Base-by-base conservation (phyloP, 129 eudicot genomes). In the Flaveria bidentis region DNA sequence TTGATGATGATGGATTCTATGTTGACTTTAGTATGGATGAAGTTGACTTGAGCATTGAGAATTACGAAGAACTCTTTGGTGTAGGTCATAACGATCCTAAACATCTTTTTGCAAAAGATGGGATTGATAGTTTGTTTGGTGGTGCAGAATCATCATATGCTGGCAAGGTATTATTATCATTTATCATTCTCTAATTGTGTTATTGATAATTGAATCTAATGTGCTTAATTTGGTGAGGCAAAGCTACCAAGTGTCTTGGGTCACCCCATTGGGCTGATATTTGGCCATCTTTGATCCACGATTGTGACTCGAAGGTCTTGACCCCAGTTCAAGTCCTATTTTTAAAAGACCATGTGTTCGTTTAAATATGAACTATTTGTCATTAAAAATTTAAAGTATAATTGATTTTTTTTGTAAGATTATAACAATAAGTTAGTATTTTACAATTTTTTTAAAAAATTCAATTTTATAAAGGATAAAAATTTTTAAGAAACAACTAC, bases 31-130 rank as follows among this genome's bases (percentile, higher is more conserved):
- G 71, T 61, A 76, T 82, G 82, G 84, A 80, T 12, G 90, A 86
- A 71, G 82, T 83, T 51, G 85, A 80, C 62, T 73, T 83, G 69
- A 75, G 85, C 81, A 68, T 84, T 64, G 91, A 87, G 69, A 81
- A 82, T 75, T 84, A 70, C 78, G 88, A 84, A 71, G 91, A 74
- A 41, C 73, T 81, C 20, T 84, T 87, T 76, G 91, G 87, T 26
- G 87, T 75, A 50, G 83, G 84, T 28, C 79, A 66, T 69, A 80
- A 84, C 5, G 83, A 83, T n/a, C 75, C 85, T 0, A 68, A 81
- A 70, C 76, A 83, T 69, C 83, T 83, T 71, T 80, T 80, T 30
- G 85, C 83, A 25, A 71, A 81, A 78, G 88, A 82, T 28, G 86
- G 87, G 51, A 65, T 81, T 16, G 91, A 84, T 58, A 82, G 81